Evolutionary conservation across 106 monocot species (phyloP), one percentile per base, ranked within the genome.

Genomic region (Apostasia shenzhenica): DNA sequence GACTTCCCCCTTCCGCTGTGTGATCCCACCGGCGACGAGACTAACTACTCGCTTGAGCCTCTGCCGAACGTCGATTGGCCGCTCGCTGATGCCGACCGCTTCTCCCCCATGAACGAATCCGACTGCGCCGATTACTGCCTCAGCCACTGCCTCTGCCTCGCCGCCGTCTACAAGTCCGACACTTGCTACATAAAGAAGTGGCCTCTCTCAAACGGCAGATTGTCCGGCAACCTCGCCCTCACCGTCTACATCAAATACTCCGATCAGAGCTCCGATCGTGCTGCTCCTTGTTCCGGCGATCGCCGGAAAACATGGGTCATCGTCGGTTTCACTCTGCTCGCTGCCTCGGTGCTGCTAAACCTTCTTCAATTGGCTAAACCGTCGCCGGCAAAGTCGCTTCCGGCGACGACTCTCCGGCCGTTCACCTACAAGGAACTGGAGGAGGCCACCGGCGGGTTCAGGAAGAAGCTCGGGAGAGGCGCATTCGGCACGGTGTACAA

Each of bases 111-210:
- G 39, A 63, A 66, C 59, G 44, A 56, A 5, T 60, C 73, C 0
- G 73, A 69, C 1, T 82, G 82, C 73, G 37, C 44, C 9, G 48
- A 48, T 0, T 14, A 45, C 2, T 82, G 82, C 39, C 26, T 75
- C 6, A 1, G 12, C 0, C 78, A 83, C 57, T 83, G 74, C 55
- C 55, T 70, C 51, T 83, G 82, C 52, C 45, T 52, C 11, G 80
- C 70, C 4, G 80, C 70, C 7, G 44, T 77, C 1, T 77, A 67
- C 63, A n/a, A 64, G 39, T 10, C 8, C 8, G 48, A 63, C 5
- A n/a, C 40, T 45, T 84, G 84, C 57, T 73, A 70, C 63, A 84
- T 80, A 59, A 79, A 80, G 61, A 83, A 74, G 67, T 38, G 45
- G 1, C 83, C 83, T 4, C 67, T 83, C n/a, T 69, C 73, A 38